Base-by-base conservation (phyloP, 1,139 yeast species). In the Oligophagozyma castellii region DNA sequence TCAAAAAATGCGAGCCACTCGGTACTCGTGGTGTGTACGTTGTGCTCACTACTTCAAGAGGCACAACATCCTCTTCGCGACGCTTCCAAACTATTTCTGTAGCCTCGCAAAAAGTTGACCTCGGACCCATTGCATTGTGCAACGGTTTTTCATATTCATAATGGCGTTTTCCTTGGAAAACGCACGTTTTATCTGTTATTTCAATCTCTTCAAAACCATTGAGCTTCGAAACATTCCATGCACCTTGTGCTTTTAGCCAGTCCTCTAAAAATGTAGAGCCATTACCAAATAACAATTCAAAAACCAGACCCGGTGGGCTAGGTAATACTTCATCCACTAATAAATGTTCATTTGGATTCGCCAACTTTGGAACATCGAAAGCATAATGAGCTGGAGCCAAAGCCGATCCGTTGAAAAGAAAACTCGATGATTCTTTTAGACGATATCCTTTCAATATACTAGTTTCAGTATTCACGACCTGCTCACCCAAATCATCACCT, bases 11-110 rank as follows among this genome's bases (percentile, higher is more conserved):
- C 35, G 67, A 67, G 3, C 99, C 99, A 40, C 89, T 77, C 1
- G 99, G 99, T 12, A 92, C 96, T 53, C 86, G 94, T 0, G 98
- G 98, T 0, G 95, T 83, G 14, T 63, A 64, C 0, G 94, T 79
- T 0, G 69, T 56, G 38, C 76, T 81, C 12, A 75, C 65, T 6
- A 81, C 73, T 25, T 70, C 61, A 27, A 77, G 67, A 35, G 56
- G 61, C 33, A 68, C 59, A 16, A 62, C 58, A 2, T 69, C 64
- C 26, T 70, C 59, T 46, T 63, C 64, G n/a, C n/a, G n/a, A n/a
- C n/a, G n/a, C 36, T 75, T 72, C 29, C 73, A 67, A 23, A 79
- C 55, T 5, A 67, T 63, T 41, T 86, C 96, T 1, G 70, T 69
- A 27, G 77, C 73, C 13, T 67, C 46, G 56, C 95, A 89, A 37